Evolutionary conservation across 495 filamentous ascomycete genomes (phyloP).

Genomic region (Neurospora tetraspora): DNA sequence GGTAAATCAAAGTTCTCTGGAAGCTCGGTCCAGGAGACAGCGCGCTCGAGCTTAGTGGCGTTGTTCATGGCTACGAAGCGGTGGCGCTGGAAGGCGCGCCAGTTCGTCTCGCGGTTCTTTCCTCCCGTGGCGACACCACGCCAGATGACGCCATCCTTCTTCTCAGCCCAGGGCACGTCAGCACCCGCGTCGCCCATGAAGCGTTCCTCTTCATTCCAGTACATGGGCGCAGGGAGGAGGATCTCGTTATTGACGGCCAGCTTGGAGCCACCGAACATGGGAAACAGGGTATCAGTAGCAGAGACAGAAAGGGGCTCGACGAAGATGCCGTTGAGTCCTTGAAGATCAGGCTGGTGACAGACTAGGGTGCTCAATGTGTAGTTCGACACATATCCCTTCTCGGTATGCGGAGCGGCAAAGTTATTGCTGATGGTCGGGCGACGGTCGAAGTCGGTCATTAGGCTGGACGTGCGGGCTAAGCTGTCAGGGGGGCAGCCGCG

Average conservation of each 20-base stretch:
- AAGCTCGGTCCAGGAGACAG: conserved; percentile 23
- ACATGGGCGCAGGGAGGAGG: conserved; percentile 68
- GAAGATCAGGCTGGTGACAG: conserved; percentile 51
- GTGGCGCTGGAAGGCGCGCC: conserved; percentile 62
- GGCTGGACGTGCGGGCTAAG: conserved; percentile 38
- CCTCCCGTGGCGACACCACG: conserved; percentile 63
- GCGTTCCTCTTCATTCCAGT: conserved; percentile 58
- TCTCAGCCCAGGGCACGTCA: conserved; percentile 42
- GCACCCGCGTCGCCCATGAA: conserved; percentile 51
- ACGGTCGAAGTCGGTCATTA: conserved; percentile 29
- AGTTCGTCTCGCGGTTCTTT: conserved; percentile 50
- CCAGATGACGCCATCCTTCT: conserved; percentile 51
- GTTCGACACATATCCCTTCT: conserved; percentile 53
- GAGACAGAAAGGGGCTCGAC: conserved; percentile 52
- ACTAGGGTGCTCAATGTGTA: conserved; percentile 55
- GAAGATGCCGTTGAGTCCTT: conserved; percentile 59
- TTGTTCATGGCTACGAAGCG: conserved; percentile 65
- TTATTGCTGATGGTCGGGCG: conserved; percentile 33
- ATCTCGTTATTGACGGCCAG: conserved; percentile 73
- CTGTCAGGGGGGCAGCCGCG: conserved; percentile 52
- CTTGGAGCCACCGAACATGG: conserved; percentile 69
- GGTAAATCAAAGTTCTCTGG: conserved; percentile 30
- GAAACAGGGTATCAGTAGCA: conserved; percentile 48
- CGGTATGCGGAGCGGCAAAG: conserved; percentile 31
- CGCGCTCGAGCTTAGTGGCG: conserved; percentile 41